Evolutionary conservation across 1,284 basidiomycete genomes (phyloP).

Genomic region (Testicularia cyperi): DNA sequence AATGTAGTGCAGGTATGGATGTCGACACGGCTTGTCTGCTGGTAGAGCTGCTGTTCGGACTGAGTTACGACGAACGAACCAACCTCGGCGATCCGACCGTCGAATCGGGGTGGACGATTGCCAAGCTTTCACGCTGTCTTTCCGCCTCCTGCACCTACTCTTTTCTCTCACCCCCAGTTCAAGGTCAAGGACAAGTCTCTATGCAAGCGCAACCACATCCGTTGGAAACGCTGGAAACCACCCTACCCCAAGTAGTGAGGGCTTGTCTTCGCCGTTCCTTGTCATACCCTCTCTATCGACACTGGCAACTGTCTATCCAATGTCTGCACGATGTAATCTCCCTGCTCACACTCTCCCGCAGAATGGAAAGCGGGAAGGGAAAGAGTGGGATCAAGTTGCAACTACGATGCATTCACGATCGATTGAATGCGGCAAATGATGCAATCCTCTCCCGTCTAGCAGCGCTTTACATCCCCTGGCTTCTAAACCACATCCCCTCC

Average conservation of each 20-base stretch:
- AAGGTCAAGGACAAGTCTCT: too few species aligned
- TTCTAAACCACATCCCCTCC: conserved; percentile 4
- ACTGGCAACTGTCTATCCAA: conserved; percentile 17
- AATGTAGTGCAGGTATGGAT: conserved; percentile 1
- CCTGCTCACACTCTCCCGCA: too few species aligned
- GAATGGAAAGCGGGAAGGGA: neutral
- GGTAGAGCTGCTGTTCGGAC: conserved; percentile 21
- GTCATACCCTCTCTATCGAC: conserved; percentile 25
- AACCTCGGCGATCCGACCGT: conserved; percentile 34
- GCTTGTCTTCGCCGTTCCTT: conserved; percentile 17
- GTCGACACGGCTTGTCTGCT: conserved; percentile 9
- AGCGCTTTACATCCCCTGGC: conserved; percentile 7
- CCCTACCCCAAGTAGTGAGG: conserved; percentile 5
- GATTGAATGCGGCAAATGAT: conserved; percentile 13
- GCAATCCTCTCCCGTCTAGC: conserved; percentile 10
- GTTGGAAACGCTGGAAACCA: neutral
- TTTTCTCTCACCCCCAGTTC: too few species aligned
- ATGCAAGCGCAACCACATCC: too few species aligned
- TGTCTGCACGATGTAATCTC: conserved; percentile 20
- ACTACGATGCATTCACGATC: too few species aligned
- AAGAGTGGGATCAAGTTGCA: too few species aligned
- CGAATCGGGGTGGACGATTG: conserved; percentile 39
- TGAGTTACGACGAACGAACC: conserved; percentile 31
- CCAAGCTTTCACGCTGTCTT: conserved; percentile 23
- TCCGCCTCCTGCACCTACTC: conserved; percentile 3